A percentile compares a stretch with the other conserved stretches of the same genome.
These are phyloP conservation scores for Domatiomyces globalis DNA, from an alignment of 2,329 filamentous ascomycete genomes.

Conservation along the genomic window DNA sequence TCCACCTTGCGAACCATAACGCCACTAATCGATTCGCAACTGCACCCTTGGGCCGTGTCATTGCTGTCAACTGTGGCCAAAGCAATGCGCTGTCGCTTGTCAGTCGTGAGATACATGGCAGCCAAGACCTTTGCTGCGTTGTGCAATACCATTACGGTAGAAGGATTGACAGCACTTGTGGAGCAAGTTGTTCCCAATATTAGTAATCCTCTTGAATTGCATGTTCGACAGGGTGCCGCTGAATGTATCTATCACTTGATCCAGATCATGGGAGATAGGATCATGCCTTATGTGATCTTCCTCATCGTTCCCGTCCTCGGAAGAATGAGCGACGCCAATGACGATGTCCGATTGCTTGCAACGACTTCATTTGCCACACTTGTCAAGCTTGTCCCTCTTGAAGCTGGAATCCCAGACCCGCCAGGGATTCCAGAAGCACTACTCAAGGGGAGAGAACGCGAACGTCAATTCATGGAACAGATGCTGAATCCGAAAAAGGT, in stretches of 20 bases:
- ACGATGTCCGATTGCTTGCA: constrained; percentile 82
- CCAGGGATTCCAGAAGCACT: constrained; percentile 81
- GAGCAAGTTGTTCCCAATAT: constrained; percentile 86
- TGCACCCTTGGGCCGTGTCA: constrained; percentile 68
- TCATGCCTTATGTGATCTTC: constrained; percentile 96
- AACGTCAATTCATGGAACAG: constrained; percentile 84
- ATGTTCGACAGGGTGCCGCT: constrained; percentile 81
- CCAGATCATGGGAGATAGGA: constrained; percentile 92
- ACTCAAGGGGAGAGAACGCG: constrained; percentile 77
- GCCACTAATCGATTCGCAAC: constrained; percentile 65
- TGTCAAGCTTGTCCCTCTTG: constrained; percentile 90
- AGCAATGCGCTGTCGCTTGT: constrained; percentile 73
- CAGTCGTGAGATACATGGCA: constrained; percentile 89
- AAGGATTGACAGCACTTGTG: constrained; percentile 91
- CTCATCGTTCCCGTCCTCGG: constrained; percentile 92
- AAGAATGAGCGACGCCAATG: constrained; percentile 96
- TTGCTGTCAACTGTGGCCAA: constrained; percentile 76
- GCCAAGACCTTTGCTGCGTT: constrained; percentile 95
- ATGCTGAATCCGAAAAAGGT: constrained; percentile 95
- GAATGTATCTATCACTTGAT: constrained; percentile 96
- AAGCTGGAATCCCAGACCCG: constrained; percentile 93
- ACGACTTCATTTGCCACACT: constrained; percentile 95
- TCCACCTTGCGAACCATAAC: constrained; percentile 83
- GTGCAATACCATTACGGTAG: constrained; percentile 88
- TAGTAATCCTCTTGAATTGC: constrained; percentile 75